Base-by-base conservation (phyloP, 169 alveolate species). In the Cryptosporidium muris region DNA sequence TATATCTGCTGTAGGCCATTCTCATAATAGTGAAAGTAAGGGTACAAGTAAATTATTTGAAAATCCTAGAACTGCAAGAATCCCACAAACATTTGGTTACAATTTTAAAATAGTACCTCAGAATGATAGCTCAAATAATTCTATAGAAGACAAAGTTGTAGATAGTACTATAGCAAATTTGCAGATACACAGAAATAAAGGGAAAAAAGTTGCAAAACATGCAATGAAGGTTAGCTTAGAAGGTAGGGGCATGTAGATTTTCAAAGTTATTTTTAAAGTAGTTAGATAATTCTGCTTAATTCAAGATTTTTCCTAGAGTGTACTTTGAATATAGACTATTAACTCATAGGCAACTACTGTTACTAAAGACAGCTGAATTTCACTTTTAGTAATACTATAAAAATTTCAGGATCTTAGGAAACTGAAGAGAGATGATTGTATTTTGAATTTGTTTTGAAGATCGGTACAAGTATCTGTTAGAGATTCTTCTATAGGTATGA, bases 211-310 rank as follows among this genome's bases (percentile, higher is more conserved):
- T 7, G 5, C 68, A 47, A 74, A 58, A 42, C 85, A 74, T 34
- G 85, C 85, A 42, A 74, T 74, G 85, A 74, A 47, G 25, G 51
- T 74, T 25, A 74, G 85, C 48, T 48, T 74, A 34, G 85, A 74
- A 74, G 85, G 85, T 6, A 74, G 58, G 60, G 85, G 85, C n/a
- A 66, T 74, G 25, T 74, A 74, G 54, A 43, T n/a, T 14, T 14
- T 12, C n/a, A 56, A 16, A 12, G 9, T 34, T n/a, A 56, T 1
- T 25, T 25, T 25, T 25, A 25, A 25, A 25, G 25, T 25, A 25
- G 25, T 25, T 25, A 25, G 25, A 25, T 25, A 25, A 25, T 0
- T 25, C 1, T 25, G 25, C 25, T 25, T 25, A 25, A 25, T 25
- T 25, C 25, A 25, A 25, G 48, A 34, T 34, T n/a, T 60, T 16